Base-by-base conservation (phyloP, 2,329 filamentous ascomycete species). In the Canariomyces notabilis region DNA sequence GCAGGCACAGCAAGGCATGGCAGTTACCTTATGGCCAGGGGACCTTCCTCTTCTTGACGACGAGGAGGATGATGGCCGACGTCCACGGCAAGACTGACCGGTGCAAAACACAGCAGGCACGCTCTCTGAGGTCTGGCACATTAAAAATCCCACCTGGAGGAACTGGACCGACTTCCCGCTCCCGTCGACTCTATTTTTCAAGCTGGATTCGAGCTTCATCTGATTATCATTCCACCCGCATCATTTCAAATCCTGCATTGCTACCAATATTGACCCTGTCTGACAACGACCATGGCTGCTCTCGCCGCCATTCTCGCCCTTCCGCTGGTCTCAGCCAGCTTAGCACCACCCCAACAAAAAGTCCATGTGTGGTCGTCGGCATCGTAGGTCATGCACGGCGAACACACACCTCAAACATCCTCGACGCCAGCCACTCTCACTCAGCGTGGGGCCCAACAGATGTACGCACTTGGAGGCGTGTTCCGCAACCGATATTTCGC, bases 371-470 rank as follows among this genome's bases (percentile, higher is more conserved):
- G 74, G 72, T 70, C 72, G 4, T 71, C 69, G 0, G 69, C 73
- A 35, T 69, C 67, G 19, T 76, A 70, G 58, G 54, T 77, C 52
- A 64, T 72, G 50, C 64, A 79, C 55, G 78, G 78, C 56, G 77
- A 82, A 57, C 74, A 67, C 33, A 76, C 70, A 4, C 77, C 77
- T 2, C 37, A 64, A 2, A 37, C 61, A 12, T 33, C 57, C 3
- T 48, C 59, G 6, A 49, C 59, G 6, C 45, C 48, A 5, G 59
- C 63, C 9, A 58, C 54, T 22, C 63, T 82, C 20, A 80, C 77
- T 2, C 73, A 77, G 0, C 54, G 70, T 3, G 78, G 78, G 4
- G 77, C 77, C 0, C 69, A 73, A 48, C 77, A 80, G 59, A 65
- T 79, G 53, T 62, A 63, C 48, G 55, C 62, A 2, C 75, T 77